phyloP scores from a whole-genome alignment of 495 filamentous ascomycete species.

The Penicillium salamii region DNA sequence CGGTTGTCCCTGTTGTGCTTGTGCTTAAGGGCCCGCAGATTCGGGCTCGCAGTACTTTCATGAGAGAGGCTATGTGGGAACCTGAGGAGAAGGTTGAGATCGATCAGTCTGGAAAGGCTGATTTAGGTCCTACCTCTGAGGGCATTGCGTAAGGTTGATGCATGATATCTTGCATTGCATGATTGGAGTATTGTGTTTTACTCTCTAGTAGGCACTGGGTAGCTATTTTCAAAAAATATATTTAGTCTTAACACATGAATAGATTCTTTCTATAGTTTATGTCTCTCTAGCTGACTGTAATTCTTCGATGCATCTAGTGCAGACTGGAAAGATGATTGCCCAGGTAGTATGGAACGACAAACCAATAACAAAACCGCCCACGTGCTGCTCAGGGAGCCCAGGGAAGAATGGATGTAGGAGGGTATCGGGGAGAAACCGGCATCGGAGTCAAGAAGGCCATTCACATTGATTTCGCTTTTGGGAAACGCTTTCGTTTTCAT shows the following conservation, averaged over 20 bases:
- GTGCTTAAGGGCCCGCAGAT: constrained; percentile 36
- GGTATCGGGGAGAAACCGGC: constrained; percentile 5
- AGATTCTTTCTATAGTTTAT: constrained; percentile 3
- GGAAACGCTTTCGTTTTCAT: constrained; percentile 3
- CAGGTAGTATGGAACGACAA: constrained; percentile 5
- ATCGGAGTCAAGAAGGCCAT: neutral
- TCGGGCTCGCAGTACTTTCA: constrained; percentile 33
- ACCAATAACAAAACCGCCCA: constrained; percentile 1
- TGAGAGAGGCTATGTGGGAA: constrained; percentile 32
- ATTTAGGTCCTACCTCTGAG: neutral
- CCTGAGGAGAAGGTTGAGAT: constrained; percentile 15
- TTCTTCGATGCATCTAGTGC: neutral
- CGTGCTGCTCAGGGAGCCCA: neutral
- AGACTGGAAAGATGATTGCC: neutral
- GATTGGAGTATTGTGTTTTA: neutral
- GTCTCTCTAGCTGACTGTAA: neutral
- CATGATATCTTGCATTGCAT: neutral
- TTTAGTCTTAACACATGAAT: neutral
- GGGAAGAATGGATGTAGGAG: neutral
- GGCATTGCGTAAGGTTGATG: neutral
- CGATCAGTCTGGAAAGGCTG: constrained; percentile 12
- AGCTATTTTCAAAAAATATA: neutral
- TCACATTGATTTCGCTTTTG: constrained; percentile 9
- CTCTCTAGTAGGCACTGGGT: neutral
- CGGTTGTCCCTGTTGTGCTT: constrained; percentile 35